These are phyloP conservation scores for Skeletonema grethae DNA, from an alignment of 108 stramenopile species.

Conservation along the genomic window DNA sequence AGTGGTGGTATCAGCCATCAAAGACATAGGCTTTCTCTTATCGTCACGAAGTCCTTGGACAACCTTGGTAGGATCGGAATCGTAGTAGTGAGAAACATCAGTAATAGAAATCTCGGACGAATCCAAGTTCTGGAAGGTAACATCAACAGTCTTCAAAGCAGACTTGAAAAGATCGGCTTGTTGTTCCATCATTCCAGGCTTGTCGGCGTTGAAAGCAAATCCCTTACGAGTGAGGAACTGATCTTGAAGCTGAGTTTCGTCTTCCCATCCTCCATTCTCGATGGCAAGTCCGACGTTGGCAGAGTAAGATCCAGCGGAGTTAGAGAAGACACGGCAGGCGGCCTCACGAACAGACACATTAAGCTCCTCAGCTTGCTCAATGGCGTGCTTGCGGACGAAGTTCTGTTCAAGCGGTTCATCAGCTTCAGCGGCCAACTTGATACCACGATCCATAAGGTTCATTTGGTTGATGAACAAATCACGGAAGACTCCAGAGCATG, in stretches of 20 bases:
- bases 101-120: conserved; percentile 96
- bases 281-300: conserved; percentile 98
- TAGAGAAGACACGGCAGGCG: conserved; percentile 94
- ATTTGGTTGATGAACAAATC: conserved; percentile 99
- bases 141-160: conserved; percentile 92
- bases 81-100: conserved; percentile 97
- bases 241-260: conserved; percentile 91
- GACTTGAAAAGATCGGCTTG: conserved; percentile 94
- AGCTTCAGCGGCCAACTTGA: conserved; percentile 98
- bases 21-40: conserved; percentile 93
- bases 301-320: conserved; percentile 96
- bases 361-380: conserved; percentile 90
- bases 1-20: conserved; percentile 98
- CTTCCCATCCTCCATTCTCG: conserved; percentile 98
- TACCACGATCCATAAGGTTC: conserved; percentile 97
- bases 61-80: conserved; percentile 97
- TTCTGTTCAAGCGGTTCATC: conserved; percentile 92
- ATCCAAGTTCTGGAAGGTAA: conserved; percentile 97
- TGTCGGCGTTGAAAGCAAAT: conserved; percentile 96
- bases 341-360: conserved; percentile 90
- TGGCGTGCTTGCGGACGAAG: conserved; percentile 96
- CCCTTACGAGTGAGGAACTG: conserved; percentile 96
- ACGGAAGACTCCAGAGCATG: conserved; percentile 97
- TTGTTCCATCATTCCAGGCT: conserved; percentile 98
- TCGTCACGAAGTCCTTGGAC: conserved; percentile 94